Evolutionary conservation across 768 basidiomycete genomes (phyloP), one percentile per base, ranked within the genome.

Genomic region (Podaxis sp.): DNA sequence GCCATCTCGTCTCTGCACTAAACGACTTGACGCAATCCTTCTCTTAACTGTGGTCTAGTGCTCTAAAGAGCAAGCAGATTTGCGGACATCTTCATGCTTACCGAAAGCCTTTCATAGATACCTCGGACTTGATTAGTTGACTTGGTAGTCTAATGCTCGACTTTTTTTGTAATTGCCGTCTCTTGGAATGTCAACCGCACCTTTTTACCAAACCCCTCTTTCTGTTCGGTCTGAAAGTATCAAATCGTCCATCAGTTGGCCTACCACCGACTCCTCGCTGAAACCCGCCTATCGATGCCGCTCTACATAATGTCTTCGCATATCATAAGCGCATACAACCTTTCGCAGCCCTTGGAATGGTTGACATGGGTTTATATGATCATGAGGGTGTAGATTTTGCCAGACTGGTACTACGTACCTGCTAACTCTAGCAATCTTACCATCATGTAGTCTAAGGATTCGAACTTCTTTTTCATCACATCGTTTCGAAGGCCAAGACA

Each of bases 1-100:
- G 74, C 75, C 41, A 64, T 70, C 30, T 22, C 58, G 20, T 50
- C 48, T 38, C 22, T 40, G 22, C 58, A 59, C 33, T 59, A 59
- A 52, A 51, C 13, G 12, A 49, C n/a, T n/a, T n/a, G 8, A 22
- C 15, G 7, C 11, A 40, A 28, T 24, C 13, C 26, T 38, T n/a
- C 15, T 46, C 44, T 40, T 33, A 15, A 15, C n/a, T 37, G 53
- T 38, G 24, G 10, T 24, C 26, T 20, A 26, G 38, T 56, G 36
- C 24, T 24, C 20, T 24, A 22, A 37, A 24, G 7, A 7, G 24
- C 54, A 38, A 24, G 36, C 10, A 38, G 37, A 38, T 20, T 44
- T 0, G 7, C n/a, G 44, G 36, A 17, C 28, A 17, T 11, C 38
- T n/a, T 50, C 30, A 22, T 17, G 41, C 13, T 38, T 36, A 51